Percentiles rank a stretch among this genome's conserved stretches.
phyloP scores from a whole-genome alignment of 2,329 filamentous ascomycete genomes.

The Botryotinia globosa region DNA sequence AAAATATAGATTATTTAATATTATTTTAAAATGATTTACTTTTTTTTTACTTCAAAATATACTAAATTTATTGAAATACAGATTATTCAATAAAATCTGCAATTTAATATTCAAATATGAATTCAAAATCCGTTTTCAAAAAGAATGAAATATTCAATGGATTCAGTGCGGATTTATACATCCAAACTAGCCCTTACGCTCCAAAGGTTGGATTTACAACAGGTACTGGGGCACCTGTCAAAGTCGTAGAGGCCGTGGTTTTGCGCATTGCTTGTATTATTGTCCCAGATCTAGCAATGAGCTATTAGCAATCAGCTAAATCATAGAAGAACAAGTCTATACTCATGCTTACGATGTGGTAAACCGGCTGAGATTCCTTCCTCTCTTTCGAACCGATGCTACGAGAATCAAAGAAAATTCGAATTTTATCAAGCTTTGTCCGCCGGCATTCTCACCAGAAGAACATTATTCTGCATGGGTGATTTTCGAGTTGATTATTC shows the following conservation, averaged over 20 bases:
- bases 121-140: too few species aligned
- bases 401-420: not conserved
- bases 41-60: too few species aligned
- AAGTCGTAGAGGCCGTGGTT: not conserved
- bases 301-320: accelerated
- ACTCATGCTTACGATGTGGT: not conserved
- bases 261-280: not conserved
- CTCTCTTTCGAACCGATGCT: not conserved
- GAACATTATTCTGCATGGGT: accelerated
- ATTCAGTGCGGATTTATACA: too few species aligned
- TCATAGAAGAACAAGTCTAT: not conserved
- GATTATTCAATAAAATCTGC: too few species aligned
- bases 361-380: accelerated
- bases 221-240: not conserved
- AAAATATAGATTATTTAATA: too few species aligned
- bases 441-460: not conserved
- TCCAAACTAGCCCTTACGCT: not conserved
- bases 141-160: too few species aligned
- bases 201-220: not conserved
- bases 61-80: too few species aligned
- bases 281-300: not conserved
- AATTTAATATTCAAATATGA: too few species aligned
- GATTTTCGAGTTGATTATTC: not conserved
- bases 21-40: too few species aligned
- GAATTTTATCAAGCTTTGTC: too few species aligned